Base-by-base conservation (phyloP, 2,329 filamentous ascomycete genomes). In the Fusarium sarcochroum region DNA sequence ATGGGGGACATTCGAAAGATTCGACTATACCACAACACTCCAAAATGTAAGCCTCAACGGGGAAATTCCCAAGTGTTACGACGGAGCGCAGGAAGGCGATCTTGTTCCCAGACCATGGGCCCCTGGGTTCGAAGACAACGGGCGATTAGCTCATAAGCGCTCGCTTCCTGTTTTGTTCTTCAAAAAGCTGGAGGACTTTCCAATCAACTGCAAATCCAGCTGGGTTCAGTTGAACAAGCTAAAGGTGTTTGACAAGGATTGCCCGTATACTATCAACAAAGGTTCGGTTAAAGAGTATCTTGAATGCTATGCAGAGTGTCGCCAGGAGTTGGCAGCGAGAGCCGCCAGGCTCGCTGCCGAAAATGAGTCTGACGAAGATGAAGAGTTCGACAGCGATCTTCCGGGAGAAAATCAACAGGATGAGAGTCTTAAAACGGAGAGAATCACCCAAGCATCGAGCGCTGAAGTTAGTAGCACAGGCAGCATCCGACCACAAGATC, bases 171-270 rank as follows among this genome's bases (percentile, higher is more conserved):
- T 34, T 3, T 7, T 55, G 4, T 55, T 21, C 13, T 55, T 55
- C n/a, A 18, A 20, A 2, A n/a, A n/a, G n/a, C 2, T 5, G 13
- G 6, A 55, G 17, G 52, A 55, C 8, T 55, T 55, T 14, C 52
- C 52, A 11, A 2, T 11, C 14, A 6, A 32, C 0, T 55, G 52
- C 44, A 27, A 17, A 7, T 30, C 44, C 6, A 35, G 34, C 7
- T 55, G 52, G 52, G 44, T 50, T 7, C 23, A n/a, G 13, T 21
- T 55, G 32, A 55, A 50, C 13, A 40, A 50, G 34, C 44, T 55
- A 4, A 55, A 55, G 52, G 18, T 55, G 1, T 55, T 38, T 23
- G 52, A 55, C 10, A n/a, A 50, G 34, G 3, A n/a, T 10, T 55
- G 52, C 20, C 44, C 44, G 8, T 23, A 34, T 8, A 55, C 52